Percentiles rank a stretch among this genome's conserved stretches.
phyloP scores from a whole-genome alignment of 2,329 filamentous ascomycete genomes.

The Tolypocladium guangdongense region DNA sequence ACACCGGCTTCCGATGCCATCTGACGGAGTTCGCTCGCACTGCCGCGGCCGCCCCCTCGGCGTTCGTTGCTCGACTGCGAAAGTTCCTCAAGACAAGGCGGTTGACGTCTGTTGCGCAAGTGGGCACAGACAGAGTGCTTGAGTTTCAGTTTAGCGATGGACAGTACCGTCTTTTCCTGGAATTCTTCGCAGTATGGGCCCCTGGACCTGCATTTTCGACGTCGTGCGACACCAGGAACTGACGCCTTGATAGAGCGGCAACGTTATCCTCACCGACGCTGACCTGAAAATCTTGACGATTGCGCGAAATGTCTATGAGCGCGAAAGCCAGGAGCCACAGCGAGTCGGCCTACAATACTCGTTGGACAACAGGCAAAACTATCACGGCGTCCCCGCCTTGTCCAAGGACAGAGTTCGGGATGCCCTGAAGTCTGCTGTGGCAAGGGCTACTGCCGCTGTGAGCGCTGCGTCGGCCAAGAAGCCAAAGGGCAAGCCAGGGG shows the following conservation, averaged over 20 bases:
- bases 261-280: constrained; percentile 82
- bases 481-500: constrained; percentile 61
- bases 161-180: constrained; percentile 73
- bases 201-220: not conserved
- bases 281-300: constrained; percentile 75
- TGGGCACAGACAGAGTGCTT: constrained; percentile 88
- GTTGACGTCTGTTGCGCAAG: constrained; percentile 69
- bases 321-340: constrained; percentile 74
- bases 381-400: constrained; percentile 59
- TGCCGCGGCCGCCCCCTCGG: constrained; percentile 72
- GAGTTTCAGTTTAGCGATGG: constrained; percentile 92
- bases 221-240: not conserved
- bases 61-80: constrained; percentile 74
- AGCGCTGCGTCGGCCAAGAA: constrained; percentile 43
- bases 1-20: constrained; percentile 93
- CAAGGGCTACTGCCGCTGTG: constrained; percentile 42
- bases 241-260: constrained; percentile 52
- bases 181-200: constrained; percentile 68
- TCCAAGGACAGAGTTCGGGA: constrained; percentile 61
- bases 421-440: constrained; percentile 56
- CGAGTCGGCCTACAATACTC: constrained; percentile 69
- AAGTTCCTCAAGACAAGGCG: constrained; percentile 82
- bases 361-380: constrained; percentile 76
- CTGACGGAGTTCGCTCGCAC: constrained; percentile 83
- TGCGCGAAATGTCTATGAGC: constrained; percentile 68